Evolutionary conservation across 192 early-diverging fungal species (phyloP).

Genomic region (Podila verticillata): DNA sequence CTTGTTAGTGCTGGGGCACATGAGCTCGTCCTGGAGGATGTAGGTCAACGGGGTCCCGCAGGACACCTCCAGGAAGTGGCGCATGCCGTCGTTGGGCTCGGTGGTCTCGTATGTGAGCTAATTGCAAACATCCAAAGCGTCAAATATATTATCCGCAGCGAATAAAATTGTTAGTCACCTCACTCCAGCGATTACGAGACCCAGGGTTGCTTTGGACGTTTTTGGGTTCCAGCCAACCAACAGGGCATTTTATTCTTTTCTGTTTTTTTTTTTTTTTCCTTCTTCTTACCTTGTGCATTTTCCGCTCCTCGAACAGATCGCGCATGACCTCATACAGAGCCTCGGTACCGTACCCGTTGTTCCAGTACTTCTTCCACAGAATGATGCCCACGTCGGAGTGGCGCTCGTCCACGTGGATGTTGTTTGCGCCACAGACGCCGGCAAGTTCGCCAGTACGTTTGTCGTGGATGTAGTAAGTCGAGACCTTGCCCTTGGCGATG

Average conservation of each 20-base stretch:
- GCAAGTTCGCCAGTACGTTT: constrained; percentile 26
- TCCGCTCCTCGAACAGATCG: constrained; percentile 40
- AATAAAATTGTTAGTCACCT: too few relatives aligned
- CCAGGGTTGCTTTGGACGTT: not conserved
- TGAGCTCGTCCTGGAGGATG: constrained; percentile 31
- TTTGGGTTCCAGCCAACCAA: too few relatives aligned
- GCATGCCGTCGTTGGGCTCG: constrained; percentile 36
- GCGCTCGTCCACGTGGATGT: constrained; percentile 14
- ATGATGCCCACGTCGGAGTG: constrained; percentile 44
- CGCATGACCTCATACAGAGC: constrained; percentile 43
- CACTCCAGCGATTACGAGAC: too few relatives aligned
- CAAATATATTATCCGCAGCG: too few relatives aligned
- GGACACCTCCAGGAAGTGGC: constrained; percentile 32
- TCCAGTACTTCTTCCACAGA: constrained; percentile 41
- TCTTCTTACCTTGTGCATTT: constrained; percentile 49
- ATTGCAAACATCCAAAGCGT: too few relatives aligned
- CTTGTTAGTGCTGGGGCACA: constrained; percentile 18
- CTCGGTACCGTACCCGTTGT: constrained; percentile 44
- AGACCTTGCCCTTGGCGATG: constrained; percentile 10
- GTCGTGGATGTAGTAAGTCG: constrained; percentile 40
- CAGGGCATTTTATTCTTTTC: too few relatives aligned
- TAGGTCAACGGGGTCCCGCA: constrained; percentile 25
- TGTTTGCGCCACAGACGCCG: constrained; percentile 33
- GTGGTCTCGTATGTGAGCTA: constrained; percentile 43
- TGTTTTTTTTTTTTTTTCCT: too few relatives aligned